Conservation (phyloP, 208 protist species). For the Angomonas ambiguus region DNA sequence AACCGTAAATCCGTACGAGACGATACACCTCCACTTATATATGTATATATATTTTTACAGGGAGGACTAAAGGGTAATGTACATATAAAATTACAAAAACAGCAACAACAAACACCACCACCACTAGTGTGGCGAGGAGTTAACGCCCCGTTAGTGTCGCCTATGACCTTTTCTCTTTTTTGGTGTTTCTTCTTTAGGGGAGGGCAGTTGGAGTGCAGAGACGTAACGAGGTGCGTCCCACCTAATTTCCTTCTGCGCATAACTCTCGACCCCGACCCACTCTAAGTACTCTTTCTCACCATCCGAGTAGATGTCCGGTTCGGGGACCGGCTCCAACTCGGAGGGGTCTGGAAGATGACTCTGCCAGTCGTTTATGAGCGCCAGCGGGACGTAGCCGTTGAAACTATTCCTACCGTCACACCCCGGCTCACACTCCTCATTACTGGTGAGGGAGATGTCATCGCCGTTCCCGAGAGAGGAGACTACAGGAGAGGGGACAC, state of each 20-base stretch:
- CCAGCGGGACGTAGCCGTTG: conserved; percentile 24
- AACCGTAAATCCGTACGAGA: too few species aligned
- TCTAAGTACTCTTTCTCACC: conserved; percentile 28
- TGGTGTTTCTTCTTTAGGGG: not conserved
- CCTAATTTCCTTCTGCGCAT: conserved; percentile 10
- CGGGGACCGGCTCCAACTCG: conserved; percentile 20
- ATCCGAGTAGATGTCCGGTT: conserved; percentile 35
- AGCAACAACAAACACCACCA: too few species aligned
- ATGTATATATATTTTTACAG: too few species aligned
- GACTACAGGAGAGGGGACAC: conserved; percentile 23
- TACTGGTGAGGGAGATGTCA: conserved; percentile 3
- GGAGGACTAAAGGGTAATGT: too few species aligned
- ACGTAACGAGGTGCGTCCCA: conserved; percentile 44
- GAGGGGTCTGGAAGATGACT: conserved; percentile 15
- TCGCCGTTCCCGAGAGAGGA: conserved; percentile 23
- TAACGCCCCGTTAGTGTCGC: too few species aligned
- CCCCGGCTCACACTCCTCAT: conserved; percentile 12
- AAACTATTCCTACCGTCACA: conserved; percentile 17
- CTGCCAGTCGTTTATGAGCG: conserved; percentile 29
- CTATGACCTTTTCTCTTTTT: not conserved
- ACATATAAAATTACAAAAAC: too few species aligned
- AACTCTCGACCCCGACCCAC: conserved; percentile 34
- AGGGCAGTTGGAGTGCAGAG: conserved; percentile 25
- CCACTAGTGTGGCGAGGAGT: too few species aligned
- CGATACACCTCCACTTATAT: too few species aligned